Conservation (phyloP, 1,284 basidiomycete species). For the Cyathus olla region DNA sequence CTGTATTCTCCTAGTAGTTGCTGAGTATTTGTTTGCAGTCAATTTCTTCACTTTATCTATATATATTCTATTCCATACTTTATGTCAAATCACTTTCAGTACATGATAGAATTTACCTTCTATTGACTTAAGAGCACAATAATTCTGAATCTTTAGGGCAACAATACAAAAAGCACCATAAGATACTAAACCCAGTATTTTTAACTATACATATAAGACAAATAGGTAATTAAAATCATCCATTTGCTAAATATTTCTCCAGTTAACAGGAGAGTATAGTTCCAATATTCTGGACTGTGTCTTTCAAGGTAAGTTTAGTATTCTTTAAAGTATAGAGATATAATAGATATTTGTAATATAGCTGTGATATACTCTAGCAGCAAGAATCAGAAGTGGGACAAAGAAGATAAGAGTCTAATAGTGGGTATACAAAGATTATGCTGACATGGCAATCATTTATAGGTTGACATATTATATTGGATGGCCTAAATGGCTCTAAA, state of each 20-base stretch:
- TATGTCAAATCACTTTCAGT: not conserved
- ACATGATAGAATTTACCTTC: too few relatives aligned
- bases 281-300: constrained; percentile 32
- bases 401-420: constrained; percentile 7
- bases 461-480: too few relatives aligned
- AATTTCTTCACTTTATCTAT: too few relatives aligned
- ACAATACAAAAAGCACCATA: constrained; percentile 35
- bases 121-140: too few relatives aligned
- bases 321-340: not conserved
- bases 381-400: constrained; percentile 8
- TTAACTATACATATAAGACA: constrained; percentile 34
- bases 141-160: constrained; percentile 34
- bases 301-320: constrained; percentile 23
- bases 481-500: too few relatives aligned
- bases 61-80: too few relatives aligned
- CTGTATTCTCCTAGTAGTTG: too few relatives aligned
- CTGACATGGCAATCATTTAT: not conserved
- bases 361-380: constrained; percentile 8
- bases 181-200: constrained; percentile 40
- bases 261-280: constrained; percentile 15
- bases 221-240: constrained; percentile 24
- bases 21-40: too few relatives aligned
- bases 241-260: not conserved
- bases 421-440: too few relatives aligned
- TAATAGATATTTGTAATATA: constrained; percentile 3